phyloP scores from a whole-genome alignment of 306 rosid genomes.

The Lithocarpus polystachyus region DNA sequence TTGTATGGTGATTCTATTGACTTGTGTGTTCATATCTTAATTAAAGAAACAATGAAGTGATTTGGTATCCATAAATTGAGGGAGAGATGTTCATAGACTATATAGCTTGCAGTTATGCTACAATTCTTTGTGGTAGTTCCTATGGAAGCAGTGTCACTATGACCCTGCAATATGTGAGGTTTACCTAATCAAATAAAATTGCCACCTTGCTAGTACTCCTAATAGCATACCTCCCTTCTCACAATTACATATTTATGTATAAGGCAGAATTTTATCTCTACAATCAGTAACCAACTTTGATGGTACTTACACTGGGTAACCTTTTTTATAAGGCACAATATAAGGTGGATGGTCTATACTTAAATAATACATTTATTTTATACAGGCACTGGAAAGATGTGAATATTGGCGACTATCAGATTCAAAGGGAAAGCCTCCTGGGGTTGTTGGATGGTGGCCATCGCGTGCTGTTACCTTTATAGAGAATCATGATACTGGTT shows the following conservation, averaged over 20 bases:
- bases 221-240: background rate
- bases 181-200: background rate
- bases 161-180: background rate
- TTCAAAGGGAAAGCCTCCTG: slow-evolving; percentile 89
- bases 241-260: background rate
- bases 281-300: background rate
- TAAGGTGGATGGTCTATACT: background rate
- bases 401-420: slow-evolving; percentile 99
- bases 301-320: background rate
- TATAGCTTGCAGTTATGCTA: slow-evolving; percentile 5
- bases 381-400: slow-evolving; percentile 73
- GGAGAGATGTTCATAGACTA: slow-evolving; percentile 8
- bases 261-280: background rate
- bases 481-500: slow-evolving; percentile 98
- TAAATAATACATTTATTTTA: background rate
- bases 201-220: background rate
- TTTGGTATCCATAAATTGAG: background rate
- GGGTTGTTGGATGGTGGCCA: slow-evolving; percentile 99
- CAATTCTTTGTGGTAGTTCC: slow-evolving; percentile 8
- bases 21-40: background rate
- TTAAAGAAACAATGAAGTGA: background rate
- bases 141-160: background rate
- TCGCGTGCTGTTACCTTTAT: slow-evolving; percentile 98
- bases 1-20: background rate
- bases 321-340: background rate